A percentile compares a stretch with the other conserved stretches of the same genome.
phyloP scores from a whole-genome alignment of 139 green algal species.

The Tetradesmus lagerheimii region DNA sequence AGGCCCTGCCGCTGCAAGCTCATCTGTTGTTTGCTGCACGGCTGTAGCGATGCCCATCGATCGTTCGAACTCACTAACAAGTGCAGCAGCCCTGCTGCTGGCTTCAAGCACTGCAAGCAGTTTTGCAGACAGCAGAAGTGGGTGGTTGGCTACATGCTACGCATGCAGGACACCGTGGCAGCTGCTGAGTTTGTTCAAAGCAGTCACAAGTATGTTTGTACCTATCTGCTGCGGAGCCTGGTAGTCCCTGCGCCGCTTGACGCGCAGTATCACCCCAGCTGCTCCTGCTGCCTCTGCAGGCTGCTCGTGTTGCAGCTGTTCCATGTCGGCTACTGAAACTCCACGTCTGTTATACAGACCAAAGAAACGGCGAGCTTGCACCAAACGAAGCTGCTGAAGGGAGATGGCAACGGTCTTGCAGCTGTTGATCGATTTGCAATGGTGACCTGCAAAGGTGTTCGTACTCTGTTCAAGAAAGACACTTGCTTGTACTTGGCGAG shows the following conservation, averaged over 20 bases:
- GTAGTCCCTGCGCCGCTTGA: constrained; percentile 23
- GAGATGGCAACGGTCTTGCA: too few relatives aligned
- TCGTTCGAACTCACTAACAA: not conserved
- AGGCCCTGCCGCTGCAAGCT: not conserved
- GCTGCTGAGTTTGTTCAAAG: not conserved
- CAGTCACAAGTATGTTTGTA: not conserved
- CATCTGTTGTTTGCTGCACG: not conserved
- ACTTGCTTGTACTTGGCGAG: too few relatives aligned
- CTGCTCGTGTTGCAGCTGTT: not conserved
- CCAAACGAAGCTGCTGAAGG: too few relatives aligned
- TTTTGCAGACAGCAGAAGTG: not conserved
- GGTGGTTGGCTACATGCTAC: not conserved
- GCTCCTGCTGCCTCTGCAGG: constrained; percentile 17
- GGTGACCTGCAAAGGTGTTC: too few relatives aligned
- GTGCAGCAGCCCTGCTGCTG: constrained; percentile 19
- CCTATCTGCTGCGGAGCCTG: constrained; percentile 22
- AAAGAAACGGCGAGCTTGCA: too few relatives aligned
- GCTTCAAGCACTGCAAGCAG: constrained; percentile 25
- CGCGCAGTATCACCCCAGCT: constrained; percentile 13
- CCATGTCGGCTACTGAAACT: not conserved
- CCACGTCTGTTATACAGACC: too few relatives aligned
- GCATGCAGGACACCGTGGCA: not conserved
- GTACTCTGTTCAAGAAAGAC: too few relatives aligned
- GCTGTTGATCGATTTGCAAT: too few relatives aligned
- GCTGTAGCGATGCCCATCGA: not conserved